These are phyloP conservation scores for Conringia planisiliqua DNA, from an alignment of 345 rosid genomes.

Conservation along the genomic window DNA sequence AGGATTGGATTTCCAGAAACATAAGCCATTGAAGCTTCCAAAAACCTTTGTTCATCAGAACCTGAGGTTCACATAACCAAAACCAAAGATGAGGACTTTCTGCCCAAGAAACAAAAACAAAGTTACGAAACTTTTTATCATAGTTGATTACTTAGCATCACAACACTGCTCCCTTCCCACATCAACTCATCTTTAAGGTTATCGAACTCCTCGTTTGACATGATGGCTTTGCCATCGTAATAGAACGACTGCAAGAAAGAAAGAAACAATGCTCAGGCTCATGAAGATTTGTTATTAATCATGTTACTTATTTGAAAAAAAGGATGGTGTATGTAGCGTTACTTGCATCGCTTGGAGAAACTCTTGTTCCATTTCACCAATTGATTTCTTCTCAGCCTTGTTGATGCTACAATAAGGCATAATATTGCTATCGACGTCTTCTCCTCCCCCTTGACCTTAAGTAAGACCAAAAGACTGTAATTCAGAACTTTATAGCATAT, in stretches of 20 bases:
- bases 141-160: slow-evolving; percentile 81
- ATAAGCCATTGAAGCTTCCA: slow-evolving; percentile 96
- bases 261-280: not conserved
- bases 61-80: slow-evolving; percentile 37
- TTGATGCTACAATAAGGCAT: slow-evolving; percentile 80
- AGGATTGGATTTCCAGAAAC: slow-evolving; percentile 75
- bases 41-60: slow-evolving; percentile 85
- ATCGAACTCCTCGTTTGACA: slow-evolving; percentile 98
- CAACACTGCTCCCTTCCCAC: slow-evolving; percentile 99
- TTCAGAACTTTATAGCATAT: too few relatives aligned
- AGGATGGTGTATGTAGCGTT: slow-evolving; percentile 13
- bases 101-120: not conserved
- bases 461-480: slow-evolving; percentile 4
- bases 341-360: slow-evolving; percentile 97
- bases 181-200: slow-evolving; percentile 94
- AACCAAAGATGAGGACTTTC: not conserved
- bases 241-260: slow-evolving; percentile 63
- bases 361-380: slow-evolving; percentile 92
- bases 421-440: slow-evolving; percentile 59
- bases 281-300: not conserved
- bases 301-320: not conserved
- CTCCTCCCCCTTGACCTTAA: slow-evolving; percentile 61
- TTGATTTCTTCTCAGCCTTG: slow-evolving; percentile 62
- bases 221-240: slow-evolving; percentile 88
- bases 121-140: not conserved